Evolutionary conservation across 495 filamentous ascomycete genomes (phyloP), one percentile per base, ranked within the genome.

Genomic region (Xylaria bambusicola): DNA sequence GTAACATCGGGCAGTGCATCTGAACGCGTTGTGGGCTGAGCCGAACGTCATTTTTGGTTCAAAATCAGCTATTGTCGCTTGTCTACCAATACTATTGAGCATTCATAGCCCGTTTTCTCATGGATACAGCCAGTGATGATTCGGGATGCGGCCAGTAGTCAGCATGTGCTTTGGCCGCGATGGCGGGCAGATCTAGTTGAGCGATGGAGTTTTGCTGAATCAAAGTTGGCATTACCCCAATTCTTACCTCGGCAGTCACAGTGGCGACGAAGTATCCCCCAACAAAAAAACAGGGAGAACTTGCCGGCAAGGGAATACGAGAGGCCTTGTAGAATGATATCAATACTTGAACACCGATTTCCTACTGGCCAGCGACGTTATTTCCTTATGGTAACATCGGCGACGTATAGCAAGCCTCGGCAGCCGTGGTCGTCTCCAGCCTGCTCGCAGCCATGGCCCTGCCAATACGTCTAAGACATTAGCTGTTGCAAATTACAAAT

Each of bases 41-140:
- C 13, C 23, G 17, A 9, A 12, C 29, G 15, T 35, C 35, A 41
- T 31, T 40, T 53, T 53, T 41, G 23, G 50, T 29, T 36, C 36
- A 20, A 41, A 7, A n/a, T 29, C 3, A 12, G 50, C 23, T 21
- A 6, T 20, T 13, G 35, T 53, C 50, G 23, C 3, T n/a, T 40
- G 23, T 52, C 33, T 41, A 15, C 52, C 40, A 38, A 44, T 44
- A 8, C 17, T 26, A 9, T 18, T 15, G 4, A 33, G 17, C 38
- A 20, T 29, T 41, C 35, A 54, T n/a, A 54, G 52, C 52, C 52
- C 29, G 3, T 20, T 53, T 17, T 13, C 24, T 40, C 36, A 53
- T 42, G 38, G 21, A 3, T n/a, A 53, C 23, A 15, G 15, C 23
- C 21, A 3, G 41, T 5, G 17, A 18, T 3, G 21, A 15, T 44